A percentile compares a stretch with the other conserved stretches of the same genome.
Evolutionary conservation across 495 filamentous ascomycete genomes (phyloP).

Genomic region (Talaromyces adpressus): DNA sequence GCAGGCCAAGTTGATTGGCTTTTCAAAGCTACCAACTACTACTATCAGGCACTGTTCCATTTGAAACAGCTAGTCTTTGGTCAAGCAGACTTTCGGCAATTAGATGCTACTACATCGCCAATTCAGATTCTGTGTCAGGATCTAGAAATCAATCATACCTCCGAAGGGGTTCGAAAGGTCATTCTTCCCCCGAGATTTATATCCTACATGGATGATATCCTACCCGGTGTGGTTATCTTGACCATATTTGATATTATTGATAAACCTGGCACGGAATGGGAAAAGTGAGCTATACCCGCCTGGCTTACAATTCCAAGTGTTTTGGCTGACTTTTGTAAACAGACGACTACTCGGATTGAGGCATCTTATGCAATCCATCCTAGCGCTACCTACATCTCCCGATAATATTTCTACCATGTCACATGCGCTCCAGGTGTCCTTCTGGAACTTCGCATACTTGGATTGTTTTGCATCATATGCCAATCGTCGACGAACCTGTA

Average conservation of each 20-base stretch:
- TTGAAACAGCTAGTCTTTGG: background rate
- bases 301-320: background rate
- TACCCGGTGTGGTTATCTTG: conserved; percentile 24
- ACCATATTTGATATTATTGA: conserved; percentile 29
- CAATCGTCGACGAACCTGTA: conserved; percentile 24
- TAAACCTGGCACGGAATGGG: conserved; percentile 29
- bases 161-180: background rate
- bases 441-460: conserved; percentile 36
- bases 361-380: conserved; percentile 21
- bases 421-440: conserved; percentile 27
- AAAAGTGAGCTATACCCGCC: conserved; percentile 19
- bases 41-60: conserved; percentile 16
- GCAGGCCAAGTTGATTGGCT: conserved; percentile 31
- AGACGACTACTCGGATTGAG: conserved; percentile 29
- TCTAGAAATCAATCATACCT: background rate
- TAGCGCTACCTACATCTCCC: background rate
- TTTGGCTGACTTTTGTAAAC: conserved; percentile 2
- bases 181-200: background rate
- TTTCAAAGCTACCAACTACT: conserved; percentile 37
- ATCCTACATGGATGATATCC: conserved; percentile 23
- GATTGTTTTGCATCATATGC: conserved; percentile 35
- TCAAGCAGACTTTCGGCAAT: background rate
- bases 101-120: background rate
- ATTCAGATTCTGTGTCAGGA: conserved; percentile 1
- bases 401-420: conserved; percentile 13